A percentile compares a stretch with the other conserved stretches of the same genome.
phyloP scores from a whole-genome alignment of 2,329 filamentous ascomycete genomes.

The Claviceps arundinis region DNA sequence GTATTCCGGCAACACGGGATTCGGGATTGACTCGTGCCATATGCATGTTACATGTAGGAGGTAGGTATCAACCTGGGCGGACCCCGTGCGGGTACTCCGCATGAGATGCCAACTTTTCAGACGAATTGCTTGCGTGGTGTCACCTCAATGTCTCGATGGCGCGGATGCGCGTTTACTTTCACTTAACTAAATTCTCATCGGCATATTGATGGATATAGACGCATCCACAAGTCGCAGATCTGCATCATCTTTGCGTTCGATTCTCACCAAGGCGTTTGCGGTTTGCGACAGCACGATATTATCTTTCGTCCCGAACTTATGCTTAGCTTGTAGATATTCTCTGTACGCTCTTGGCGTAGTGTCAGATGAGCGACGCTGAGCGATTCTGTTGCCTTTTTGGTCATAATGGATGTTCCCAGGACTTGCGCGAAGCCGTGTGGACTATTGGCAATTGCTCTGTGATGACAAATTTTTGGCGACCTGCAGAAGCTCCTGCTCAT shows the following conservation, averaged over 20 bases:
- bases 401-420: neutral
- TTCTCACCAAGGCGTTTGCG: slow-evolving; percentile 7
- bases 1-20: neutral
- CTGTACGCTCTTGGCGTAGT: neutral
- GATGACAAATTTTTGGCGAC: neutral
- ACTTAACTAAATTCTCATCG: neutral
- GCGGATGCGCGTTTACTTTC: neutral
- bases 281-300: neutral
- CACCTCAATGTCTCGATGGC: neutral
- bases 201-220: neutral
- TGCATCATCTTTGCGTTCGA: neutral
- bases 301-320: no score
- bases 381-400: neutral
- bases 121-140: neutral
- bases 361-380: neutral
- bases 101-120: neutral
- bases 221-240: neutral
- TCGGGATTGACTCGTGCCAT: neutral
- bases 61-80: no score
- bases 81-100: no score
- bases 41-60: no score
- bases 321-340: neutral
- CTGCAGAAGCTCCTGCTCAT: neutral
- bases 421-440: neutral
- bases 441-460: neutral